Base-by-base conservation (phyloP, 2,329 filamentous ascomycete species). In the Grosmannia serpens region DNA sequence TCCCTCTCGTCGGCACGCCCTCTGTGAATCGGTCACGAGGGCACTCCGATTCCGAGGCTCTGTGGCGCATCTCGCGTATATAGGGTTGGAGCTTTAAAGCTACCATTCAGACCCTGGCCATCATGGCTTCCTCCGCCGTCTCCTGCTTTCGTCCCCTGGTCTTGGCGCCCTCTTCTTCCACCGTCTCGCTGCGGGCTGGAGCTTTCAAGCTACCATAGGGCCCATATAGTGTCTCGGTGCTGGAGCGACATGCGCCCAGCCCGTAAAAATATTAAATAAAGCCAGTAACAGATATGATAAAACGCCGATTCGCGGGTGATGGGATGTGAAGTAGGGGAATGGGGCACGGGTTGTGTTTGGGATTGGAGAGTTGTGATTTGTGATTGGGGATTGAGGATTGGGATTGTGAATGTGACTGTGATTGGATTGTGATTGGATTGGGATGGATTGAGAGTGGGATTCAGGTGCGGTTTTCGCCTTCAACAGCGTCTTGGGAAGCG, bases 141-240 rank as follows among this genome's bases (percentile, higher is more conserved):
- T 27, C 63, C 54, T 58, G 58, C 24, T 47, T 56, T 54, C 46
- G 41, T 51, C 52, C 58, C 46, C 47, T 26, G 15, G 11, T 27
- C 29, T 20, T 8, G 31, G 31, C 46, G 41, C 44, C 35, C 17
- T 38, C 35, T 3, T 38, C 29, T 50, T 27, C 41, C 7, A 15
- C 26, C 52, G 55, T 59, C 58, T 68, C 62, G n/a, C 29, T 35
- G 65, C 69, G 78, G 79, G 77, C 78, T 82, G 80, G 80, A 81
- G 79, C 80, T 82, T 82, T 83, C 73, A 83, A 83, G 80, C 80
- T 78, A 82, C 78, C 80, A 82, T 75, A 75, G 73, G 76, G 70
- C 79, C 77, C 77, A 67, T 65, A 53, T 62, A 59, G 60, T 59
- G 51, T 60, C 53, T 64, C 64, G 60, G 61, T 61, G 66, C 63